These are phyloP conservation scores for Globisporangium nunn DNA, from an alignment of 352 stramenopile species.

Conservation along the genomic window DNA sequence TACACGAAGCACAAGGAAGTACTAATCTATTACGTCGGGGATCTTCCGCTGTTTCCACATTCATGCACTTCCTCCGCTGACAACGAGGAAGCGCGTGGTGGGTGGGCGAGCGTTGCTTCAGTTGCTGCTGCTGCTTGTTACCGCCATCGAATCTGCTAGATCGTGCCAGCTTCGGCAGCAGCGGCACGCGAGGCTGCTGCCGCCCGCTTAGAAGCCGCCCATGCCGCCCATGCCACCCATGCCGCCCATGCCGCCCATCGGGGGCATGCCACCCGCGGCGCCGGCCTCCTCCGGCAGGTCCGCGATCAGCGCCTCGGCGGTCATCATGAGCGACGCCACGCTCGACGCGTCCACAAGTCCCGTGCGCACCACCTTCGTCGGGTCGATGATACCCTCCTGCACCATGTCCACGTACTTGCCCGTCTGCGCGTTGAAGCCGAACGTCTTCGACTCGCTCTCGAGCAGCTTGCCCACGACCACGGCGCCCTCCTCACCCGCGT, in stretches of 20 bases:
- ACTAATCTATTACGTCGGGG: too few species aligned
- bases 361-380: constrained; percentile 98
- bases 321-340: constrained; percentile 99
- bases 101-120: too few species aligned
- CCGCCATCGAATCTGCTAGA: too few species aligned
- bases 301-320: constrained; percentile 97
- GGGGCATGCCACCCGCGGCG: constrained; percentile 22
- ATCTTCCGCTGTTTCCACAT: too few species aligned
- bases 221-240: constrained; percentile 81
- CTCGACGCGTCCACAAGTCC: constrained; percentile 97
- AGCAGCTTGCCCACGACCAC: constrained; percentile 98
- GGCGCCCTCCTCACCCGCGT: constrained; percentile 97
- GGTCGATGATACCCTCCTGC: constrained; percentile 96
- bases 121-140: too few species aligned
- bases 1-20: too few species aligned
- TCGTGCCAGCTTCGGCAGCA: too few species aligned
- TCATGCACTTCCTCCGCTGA: neutral
- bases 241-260: constrained; percentile 76
- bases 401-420: constrained; percentile 98
- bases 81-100: too few species aligned
- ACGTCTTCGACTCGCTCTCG: constrained; percentile 90
- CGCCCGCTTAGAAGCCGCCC: constrained; percentile 50
- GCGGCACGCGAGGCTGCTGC: too few species aligned
- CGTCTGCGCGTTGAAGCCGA: constrained; percentile 98
- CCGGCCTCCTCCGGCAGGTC: constrained; percentile 91